phyloP scores from a whole-genome alignment of 176 grass and related monocot genomes.

The Thinopyrum elongatum region DNA sequence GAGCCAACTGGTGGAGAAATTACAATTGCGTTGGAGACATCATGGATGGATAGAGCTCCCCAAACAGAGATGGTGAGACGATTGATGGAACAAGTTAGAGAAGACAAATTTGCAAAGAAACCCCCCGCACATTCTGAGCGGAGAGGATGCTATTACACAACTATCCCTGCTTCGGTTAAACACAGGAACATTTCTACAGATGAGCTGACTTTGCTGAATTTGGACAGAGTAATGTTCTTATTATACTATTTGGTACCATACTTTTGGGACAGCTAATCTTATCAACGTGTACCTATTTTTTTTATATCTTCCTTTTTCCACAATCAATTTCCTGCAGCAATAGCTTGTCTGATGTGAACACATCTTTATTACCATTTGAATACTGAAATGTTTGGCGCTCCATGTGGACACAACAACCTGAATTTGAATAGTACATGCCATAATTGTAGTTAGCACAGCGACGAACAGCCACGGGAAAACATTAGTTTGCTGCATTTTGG shows the following conservation, averaged over 20 bases:
- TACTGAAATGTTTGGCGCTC: background rate
- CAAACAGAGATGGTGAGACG: constrained; percentile 65
- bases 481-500: background rate
- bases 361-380: background rate
- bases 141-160: constrained; percentile 84
- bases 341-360: constrained; percentile 3
- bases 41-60: constrained; percentile 60
- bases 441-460: background rate
- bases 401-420: background rate
- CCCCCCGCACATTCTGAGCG: too few species aligned
- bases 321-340: background rate
- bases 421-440: background rate
- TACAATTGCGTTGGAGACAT: constrained; percentile 72
- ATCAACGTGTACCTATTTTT: background rate
- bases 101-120: constrained; percentile 58
- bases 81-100: constrained; percentile 71
- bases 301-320: too few species aligned
- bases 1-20: constrained; percentile 88
- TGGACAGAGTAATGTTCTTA: constrained; percentile 80
- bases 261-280: background rate
- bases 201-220: constrained; percentile 82
- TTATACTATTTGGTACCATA: background rate
- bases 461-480: background rate
- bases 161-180: constrained; percentile 76
- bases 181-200: constrained; percentile 53